Evolutionary conservation across 805 yeast species (phyloP), one percentile per base, ranked within the genome.

Genomic region (Brettanomyces anomalus): DNA sequence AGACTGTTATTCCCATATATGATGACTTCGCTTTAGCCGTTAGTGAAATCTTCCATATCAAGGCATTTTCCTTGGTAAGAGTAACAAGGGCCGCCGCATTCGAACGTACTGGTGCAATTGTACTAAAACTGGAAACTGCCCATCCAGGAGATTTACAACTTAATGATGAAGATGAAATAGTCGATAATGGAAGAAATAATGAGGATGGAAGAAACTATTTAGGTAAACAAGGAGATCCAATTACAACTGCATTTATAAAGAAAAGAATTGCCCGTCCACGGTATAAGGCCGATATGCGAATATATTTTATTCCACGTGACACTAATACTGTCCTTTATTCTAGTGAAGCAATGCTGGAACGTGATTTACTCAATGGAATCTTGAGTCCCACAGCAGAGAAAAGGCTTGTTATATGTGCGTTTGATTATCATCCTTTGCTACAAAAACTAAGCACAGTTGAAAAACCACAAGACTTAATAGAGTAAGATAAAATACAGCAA

Each of bases 211-310:
- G 66, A 57, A 40, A 28, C 1, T 24, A 45, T 3, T 40, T 71
- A 28, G 76, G 76, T 2, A 55, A 56, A 26, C 48, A 52, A 2
- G 69, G 69, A 20, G 74, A 71, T 39, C 58, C 64, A 28, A 74
- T 77, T 2, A 61, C 68, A 21, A 68, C 76, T 33, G 58, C 71
- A 4, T 77, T 74, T 51, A 58, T 78, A 40, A 78, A 78, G 56
- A 75, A 75, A 46, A 64, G 71, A 19, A 70, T 77, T 30, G 82
- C 82, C 13, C 62, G 81, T 49, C 84, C 84, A 11, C 57, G 84
- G 30, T 78, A 78, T 56, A 78, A 78, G 53, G 65, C 76, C 4
- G 75, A 74, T 48, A 78, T 78, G 84, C 73, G 76, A 53, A 71
- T 77, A n/a, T 77, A 72, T 56, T 49, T 78, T 16, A 58, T 77